phyloP scores from a whole-genome alignment of 2,329 filamentous ascomycete genomes.

The Triangularia setosa region DNA sequence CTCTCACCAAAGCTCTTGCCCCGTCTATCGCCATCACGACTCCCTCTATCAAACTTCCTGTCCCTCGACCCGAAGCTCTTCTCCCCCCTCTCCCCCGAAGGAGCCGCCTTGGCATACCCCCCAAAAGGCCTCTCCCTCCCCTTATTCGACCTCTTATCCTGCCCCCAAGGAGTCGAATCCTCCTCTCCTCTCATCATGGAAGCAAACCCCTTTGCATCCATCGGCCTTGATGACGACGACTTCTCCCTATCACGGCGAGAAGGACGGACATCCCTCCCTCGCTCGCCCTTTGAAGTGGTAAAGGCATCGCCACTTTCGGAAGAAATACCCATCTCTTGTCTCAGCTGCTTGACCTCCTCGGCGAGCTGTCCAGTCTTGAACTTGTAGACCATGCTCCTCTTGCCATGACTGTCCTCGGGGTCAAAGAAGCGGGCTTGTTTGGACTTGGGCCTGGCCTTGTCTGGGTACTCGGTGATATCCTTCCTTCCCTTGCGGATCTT shows the following conservation, averaged over 20 bases:
- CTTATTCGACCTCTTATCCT: not conserved
- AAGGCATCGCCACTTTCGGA: not conserved
- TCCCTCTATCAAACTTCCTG: not conserved
- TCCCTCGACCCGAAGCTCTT: not conserved
- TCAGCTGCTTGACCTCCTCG: constrained; percentile 28
- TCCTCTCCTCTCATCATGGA: constrained; percentile 1
- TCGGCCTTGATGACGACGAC: not conserved
- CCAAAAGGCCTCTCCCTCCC: not conserved
- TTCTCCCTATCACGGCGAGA: not conserved
- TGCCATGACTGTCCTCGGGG: constrained; percentile 47
- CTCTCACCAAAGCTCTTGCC: not conserved
- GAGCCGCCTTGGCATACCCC: not conserved
- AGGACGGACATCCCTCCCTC: not conserved
- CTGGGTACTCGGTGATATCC: constrained; percentile 44
- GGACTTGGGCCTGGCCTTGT: constrained; percentile 39
- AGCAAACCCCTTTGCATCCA: not conserved
- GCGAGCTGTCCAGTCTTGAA: constrained; percentile 44
- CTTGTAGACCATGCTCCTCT: constrained; percentile 53
- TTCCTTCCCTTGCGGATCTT: constrained; percentile 48
- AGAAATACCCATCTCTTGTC: not conserved
- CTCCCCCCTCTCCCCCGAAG: not conserved
- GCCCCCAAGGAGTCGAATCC: not conserved
- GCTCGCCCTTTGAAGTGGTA: not conserved
- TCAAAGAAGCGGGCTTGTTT: constrained; percentile 52
- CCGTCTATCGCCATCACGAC: not conserved